Conservation (phyloP, 768 basidiomycete genomes). For the Lyophyllum shimeji region DNA sequence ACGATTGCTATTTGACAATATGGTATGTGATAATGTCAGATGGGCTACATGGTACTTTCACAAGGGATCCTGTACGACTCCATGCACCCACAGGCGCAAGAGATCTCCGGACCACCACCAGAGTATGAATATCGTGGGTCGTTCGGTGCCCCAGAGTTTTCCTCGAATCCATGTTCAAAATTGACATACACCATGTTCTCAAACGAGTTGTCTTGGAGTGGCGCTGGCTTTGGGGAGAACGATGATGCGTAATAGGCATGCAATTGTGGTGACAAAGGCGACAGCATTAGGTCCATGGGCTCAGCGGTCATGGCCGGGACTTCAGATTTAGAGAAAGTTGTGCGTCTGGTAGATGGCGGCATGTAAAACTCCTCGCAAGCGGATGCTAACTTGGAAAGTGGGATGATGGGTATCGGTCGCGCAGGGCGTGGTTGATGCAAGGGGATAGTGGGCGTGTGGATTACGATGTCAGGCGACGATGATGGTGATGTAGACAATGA, state of each 20-base stretch:
- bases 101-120: constrained; percentile 1
- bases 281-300: constrained; percentile 10
- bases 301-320: background rate
- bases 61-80: constrained; percentile 25
- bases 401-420: constrained; percentile 44
- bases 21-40: background rate
- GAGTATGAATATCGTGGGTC: background rate
- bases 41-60: background rate
- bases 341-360: background rate
- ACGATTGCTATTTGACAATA: background rate
- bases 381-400: constrained; percentile 39
- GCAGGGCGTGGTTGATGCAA: constrained; percentile 47
- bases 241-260: constrained; percentile 12
- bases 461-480: constrained; percentile 20
- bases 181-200: background rate
- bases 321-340: background rate
- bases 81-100: constrained; percentile 34
- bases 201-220: background rate
- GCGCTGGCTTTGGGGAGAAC: background rate
- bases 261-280: constrained; percentile 19
- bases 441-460: constrained; percentile 26
- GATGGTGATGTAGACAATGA: constrained; percentile 20
- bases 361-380: constrained; percentile 31
- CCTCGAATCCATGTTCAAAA: background rate
- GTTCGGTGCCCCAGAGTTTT: background rate